Evolutionary conservation across 169 alveolate species (phyloP).

Genomic region (Plasmodium fragile): DNA sequence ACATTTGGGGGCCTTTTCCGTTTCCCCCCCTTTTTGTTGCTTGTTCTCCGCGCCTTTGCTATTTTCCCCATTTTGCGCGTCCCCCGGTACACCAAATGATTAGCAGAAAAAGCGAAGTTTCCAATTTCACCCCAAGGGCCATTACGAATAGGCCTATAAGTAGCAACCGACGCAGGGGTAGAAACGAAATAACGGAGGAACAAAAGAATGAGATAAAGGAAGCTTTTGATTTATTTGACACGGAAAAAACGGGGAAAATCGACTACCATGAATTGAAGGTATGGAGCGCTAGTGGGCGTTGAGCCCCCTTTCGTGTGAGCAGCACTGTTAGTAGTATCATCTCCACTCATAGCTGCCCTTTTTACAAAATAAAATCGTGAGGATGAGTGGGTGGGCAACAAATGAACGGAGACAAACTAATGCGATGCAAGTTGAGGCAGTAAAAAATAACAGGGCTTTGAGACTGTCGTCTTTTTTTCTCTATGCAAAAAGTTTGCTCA

Average conservation of each 20-base stretch:
- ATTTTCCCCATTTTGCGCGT: slow-evolving; percentile 3
- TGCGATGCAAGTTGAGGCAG: background rate
- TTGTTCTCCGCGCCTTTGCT: background rate
- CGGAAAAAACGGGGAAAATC: slow-evolving; percentile 96
- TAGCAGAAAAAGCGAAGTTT: slow-evolving; percentile 54
- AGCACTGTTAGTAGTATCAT: background rate
- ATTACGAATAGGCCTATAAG: slow-evolving; percentile 66
- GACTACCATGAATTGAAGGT: slow-evolving; percentile 98
- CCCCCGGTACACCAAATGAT: slow-evolving; percentile 17
- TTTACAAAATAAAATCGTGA: background rate
- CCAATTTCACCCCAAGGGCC: slow-evolving; percentile 60
- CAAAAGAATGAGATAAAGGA: slow-evolving; percentile 95
- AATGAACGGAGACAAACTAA: background rate
- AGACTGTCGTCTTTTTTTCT: background rate
- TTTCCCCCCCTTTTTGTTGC: background rate
- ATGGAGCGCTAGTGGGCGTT: background rate
- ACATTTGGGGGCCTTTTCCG: background rate
- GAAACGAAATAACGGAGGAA: slow-evolving; percentile 81
- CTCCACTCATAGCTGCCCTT: background rate
- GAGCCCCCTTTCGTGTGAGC: background rate
- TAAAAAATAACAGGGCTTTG: background rate
- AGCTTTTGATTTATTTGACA: slow-evolving; percentile 98
- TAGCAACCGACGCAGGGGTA: slow-evolving; percentile 77
- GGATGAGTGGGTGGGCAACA: background rate
- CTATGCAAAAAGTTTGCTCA: background rate